phyloP scores from a whole-genome alignment of 768 basidiomycete genomes.

The Phylloporus sp. region DNA sequence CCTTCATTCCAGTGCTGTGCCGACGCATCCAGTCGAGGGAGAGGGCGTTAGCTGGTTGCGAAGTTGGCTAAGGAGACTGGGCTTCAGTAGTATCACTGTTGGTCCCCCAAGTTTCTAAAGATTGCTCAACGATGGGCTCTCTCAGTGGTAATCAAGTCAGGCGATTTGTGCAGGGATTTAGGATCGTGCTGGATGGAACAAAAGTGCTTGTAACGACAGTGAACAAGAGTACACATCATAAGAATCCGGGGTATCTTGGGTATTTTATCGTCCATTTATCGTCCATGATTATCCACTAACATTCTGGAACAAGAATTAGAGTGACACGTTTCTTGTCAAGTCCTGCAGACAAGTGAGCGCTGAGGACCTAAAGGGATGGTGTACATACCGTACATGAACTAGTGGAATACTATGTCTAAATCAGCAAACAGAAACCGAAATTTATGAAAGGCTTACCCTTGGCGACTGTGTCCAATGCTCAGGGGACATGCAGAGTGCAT shows the following conservation, averaged over 20 bases:
- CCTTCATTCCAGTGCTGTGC: conserved; percentile 10
- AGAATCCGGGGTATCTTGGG: neutral
- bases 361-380: neutral
- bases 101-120: conserved; percentile 23
- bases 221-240: no score
- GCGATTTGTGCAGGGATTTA: no score
- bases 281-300: neutral
- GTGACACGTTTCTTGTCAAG: conserved; percentile 3
- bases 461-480: conserved; percentile 13
- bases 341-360: conserved; percentile 7
- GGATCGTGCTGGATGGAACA: no score
- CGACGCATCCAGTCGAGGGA: conserved; percentile 23
- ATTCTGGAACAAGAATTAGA: conserved; percentile 5
- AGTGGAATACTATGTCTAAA: conserved; percentile 8
- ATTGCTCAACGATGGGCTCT: neutral
- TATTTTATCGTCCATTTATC: neutral
- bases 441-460: conserved; percentile 14
- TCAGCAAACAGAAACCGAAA: neutral
- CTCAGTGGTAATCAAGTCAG: no score
- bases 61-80: conserved; percentile 26
- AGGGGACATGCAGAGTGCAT: neutral
- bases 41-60: conserved; percentile 30
- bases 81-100: conserved; percentile 26
- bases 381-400: conserved; percentile 9
- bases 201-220: no score